Percentiles rank a stretch among this genome's conserved stretches.
Conservation (phyloP, 352 stramenopile genomes). For the Phytophthora nicotianae region DNA sequence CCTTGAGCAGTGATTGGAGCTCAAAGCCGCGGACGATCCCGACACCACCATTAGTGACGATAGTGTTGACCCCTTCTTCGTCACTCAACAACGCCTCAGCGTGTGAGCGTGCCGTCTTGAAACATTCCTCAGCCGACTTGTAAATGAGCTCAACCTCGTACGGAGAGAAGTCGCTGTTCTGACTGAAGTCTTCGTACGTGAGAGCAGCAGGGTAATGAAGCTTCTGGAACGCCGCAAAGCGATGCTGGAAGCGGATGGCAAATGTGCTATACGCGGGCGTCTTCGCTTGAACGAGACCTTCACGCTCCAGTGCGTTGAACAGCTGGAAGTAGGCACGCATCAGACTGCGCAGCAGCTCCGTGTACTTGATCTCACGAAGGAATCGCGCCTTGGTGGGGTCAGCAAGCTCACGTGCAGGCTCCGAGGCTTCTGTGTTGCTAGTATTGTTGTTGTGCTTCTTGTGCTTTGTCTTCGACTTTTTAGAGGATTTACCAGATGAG, state of each 20-base stretch:
- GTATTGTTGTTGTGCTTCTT: conserved; percentile 41
- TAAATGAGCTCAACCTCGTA: conserved; percentile 81
- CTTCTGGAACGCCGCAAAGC: conserved; percentile 76
- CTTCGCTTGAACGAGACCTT: conserved; percentile 56
- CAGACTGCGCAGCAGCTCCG: conserved; percentile 71
- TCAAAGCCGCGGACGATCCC: conserved; percentile 46
- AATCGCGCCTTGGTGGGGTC: conserved; percentile 68
- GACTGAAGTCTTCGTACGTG: conserved; percentile 68
- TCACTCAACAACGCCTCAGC: conserved; percentile 59
- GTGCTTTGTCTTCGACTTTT: conserved; percentile 45
- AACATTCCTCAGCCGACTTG: conserved; percentile 86
- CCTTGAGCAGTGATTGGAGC: conserved; percentile 59
- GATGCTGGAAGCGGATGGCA: conserved; percentile 77
- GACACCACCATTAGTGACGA: conserved; percentile 10
- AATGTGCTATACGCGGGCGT: conserved; percentile 63
- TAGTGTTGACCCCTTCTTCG: conserved; percentile 36
- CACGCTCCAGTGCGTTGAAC: conserved; percentile 73
- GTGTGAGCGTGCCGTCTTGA: conserved; percentile 65
- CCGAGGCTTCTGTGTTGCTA: conserved; percentile 1
- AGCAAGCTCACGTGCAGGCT: conserved; percentile 22
- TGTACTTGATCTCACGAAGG: conserved; percentile 78
- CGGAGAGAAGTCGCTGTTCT: conserved; percentile 83
- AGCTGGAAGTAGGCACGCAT: conserved; percentile 86
- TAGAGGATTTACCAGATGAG: conserved; percentile 31
- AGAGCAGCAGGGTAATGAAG: conserved; percentile 76